These are phyloP conservation scores for Pythium grandisporangium DNA, from an alignment of 352 stramenopile genomes.

Conservation along the genomic window DNA sequence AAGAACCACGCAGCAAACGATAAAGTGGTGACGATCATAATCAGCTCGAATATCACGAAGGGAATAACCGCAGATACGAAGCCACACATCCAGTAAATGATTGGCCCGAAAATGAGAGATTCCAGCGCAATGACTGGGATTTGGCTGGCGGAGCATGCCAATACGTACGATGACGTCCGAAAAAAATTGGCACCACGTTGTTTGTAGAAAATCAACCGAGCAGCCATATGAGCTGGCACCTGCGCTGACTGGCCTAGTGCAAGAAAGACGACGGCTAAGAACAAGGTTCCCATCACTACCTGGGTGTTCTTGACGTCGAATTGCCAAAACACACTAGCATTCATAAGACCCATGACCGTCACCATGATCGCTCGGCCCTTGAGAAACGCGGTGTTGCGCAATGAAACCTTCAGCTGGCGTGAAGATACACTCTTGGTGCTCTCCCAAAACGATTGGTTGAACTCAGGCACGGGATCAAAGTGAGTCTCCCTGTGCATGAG, in stretches of 20 bases:
- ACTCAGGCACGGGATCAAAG: slow-evolving; percentile 6
- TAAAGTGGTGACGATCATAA: slow-evolving; percentile 30
- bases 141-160: slow-evolving; percentile 13
- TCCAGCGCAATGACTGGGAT: slow-evolving; percentile 24
- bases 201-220: slow-evolving; percentile 46
- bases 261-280: slow-evolving; percentile 47
- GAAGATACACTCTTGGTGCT: slow-evolving; percentile 1
- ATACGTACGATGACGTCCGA: slow-evolving; percentile 37
- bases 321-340: slow-evolving; percentile 11
- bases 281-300: slow-evolving; percentile 34
- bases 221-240: slow-evolving; percentile 34
- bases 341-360: slow-evolving; percentile 13
- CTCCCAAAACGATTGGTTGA: slow-evolving; percentile 4
- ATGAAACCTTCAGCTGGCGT: slow-evolving; percentile 10
- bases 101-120: slow-evolving; percentile 42
- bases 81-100: slow-evolving; percentile 65
- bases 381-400: slow-evolving; percentile 11
- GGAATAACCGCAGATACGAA: slow-evolving; percentile 18
- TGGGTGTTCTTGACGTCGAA: slow-evolving; percentile 6
- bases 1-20: slow-evolving; percentile 12
- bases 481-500: slow-evolving; percentile 22
- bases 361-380: slow-evolving; percentile 10
- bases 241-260: slow-evolving; percentile 42
- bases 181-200: slow-evolving; percentile 58
- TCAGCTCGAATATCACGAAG: slow-evolving; percentile 36